phyloP scores from a whole-genome alignment of 108 stramenopile species.

The Skeletonema menzelii region DNA sequence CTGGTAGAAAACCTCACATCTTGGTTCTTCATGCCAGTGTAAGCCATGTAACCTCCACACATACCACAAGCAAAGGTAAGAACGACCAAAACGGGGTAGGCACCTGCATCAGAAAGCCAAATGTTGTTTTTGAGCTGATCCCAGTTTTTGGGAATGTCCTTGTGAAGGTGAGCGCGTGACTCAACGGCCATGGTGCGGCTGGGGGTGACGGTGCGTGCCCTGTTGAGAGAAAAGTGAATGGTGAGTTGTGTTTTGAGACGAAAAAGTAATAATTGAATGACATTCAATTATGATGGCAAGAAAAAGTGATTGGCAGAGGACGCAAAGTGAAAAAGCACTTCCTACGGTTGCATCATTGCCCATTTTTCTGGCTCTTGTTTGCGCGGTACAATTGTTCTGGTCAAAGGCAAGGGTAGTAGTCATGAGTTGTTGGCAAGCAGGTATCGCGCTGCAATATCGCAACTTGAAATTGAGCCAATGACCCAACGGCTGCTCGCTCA shows the following conservation, averaged over 20 bases:
- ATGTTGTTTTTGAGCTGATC: constrained; percentile 39
- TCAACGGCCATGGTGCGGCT: constrained; percentile 48
- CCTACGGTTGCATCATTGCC: not conserved
- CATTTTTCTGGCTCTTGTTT: not conserved
- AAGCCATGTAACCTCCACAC: constrained; percentile 38
- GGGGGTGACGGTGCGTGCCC: constrained; percentile 25
- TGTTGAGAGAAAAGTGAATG: not conserved
- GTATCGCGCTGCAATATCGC: not conserved
- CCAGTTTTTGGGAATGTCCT: constrained; percentile 38
- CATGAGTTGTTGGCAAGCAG: not conserved
- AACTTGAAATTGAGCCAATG: not conserved
- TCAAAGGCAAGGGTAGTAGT: not conserved
- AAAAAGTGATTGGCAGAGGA: not conserved
- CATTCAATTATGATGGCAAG: not conserved
- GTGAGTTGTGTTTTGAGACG: not conserved
- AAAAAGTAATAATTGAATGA: not conserved
- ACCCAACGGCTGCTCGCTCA: constrained; percentile 2
- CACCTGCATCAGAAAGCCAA: constrained; percentile 66
- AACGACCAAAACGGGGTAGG: constrained; percentile 72
- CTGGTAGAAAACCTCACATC: constrained; percentile 61
- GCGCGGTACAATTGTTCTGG: not conserved
- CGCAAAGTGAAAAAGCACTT: not conserved
- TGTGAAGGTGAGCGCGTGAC: constrained; percentile 44
- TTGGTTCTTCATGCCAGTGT: constrained; percentile 20
- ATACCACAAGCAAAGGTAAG: constrained; percentile 53